These are phyloP conservation scores for Chaetomium fimeti DNA, from an alignment of 495 filamentous ascomycete genomes.

Conservation along the genomic window DNA sequence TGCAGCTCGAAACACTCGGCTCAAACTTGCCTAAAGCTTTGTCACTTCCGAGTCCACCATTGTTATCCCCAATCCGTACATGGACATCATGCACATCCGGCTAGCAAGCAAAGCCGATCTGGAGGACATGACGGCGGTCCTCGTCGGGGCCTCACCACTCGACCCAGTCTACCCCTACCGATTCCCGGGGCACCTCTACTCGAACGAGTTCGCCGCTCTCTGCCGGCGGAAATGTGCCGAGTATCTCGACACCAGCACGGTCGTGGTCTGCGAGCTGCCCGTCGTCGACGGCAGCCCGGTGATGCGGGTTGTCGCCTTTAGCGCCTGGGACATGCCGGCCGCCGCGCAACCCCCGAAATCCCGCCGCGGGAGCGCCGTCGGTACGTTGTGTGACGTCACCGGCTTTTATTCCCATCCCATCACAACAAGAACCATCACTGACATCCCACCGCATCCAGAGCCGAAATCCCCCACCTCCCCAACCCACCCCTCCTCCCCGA, in stretches of 20 bases:
- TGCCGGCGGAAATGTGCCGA: constrained; percentile 31
- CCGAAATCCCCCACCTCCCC: constrained; percentile 10
- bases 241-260: constrained; percentile 31
- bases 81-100: constrained; percentile 25
- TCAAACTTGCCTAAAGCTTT: too few relatives aligned
- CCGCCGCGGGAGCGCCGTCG: constrained; percentile 7
- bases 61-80: not conserved
- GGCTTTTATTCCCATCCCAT: too few relatives aligned
- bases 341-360: not conserved
- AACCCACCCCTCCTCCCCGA: constrained; percentile 17
- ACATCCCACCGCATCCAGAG: not conserved
- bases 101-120: constrained; percentile 30
- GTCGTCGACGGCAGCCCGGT: not conserved
- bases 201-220: constrained; percentile 30
- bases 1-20: too few relatives aligned
- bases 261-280: constrained; percentile 37
- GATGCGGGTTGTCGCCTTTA: constrained; percentile 31
- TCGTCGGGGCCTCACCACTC: constrained; percentile 31
- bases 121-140: constrained; percentile 32
- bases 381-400: constrained; percentile 6
- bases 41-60: too few relatives aligned
- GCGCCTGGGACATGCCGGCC: constrained; percentile 29
- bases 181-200: constrained; percentile 33
- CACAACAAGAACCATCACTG: not conserved
- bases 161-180: constrained; percentile 41